Percentiles rank a stretch among this genome's conserved stretches.
Evolutionary conservation across 2,329 filamentous ascomycete genomes (phyloP).

Genomic region (Scytalidium lignicola): DNA sequence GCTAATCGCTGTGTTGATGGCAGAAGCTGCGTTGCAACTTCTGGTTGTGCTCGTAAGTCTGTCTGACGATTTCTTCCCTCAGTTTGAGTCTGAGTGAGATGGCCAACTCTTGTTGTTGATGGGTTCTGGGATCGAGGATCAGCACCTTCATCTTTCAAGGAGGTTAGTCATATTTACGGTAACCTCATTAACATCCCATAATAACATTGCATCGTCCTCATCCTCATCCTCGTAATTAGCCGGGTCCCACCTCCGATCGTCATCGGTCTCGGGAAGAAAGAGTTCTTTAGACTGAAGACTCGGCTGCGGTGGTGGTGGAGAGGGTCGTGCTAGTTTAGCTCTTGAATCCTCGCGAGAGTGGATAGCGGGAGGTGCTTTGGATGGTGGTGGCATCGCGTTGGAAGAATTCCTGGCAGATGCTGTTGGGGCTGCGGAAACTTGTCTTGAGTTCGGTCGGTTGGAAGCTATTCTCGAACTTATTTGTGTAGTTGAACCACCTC

Average conservation of each 20-base stretch:
- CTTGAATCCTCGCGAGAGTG: slow-evolving; percentile 20
- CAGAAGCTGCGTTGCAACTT: slow-evolving; percentile 34
- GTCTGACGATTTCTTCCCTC: not conserved
- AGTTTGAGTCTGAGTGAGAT: not conserved
- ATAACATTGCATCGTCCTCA: slow-evolving; percentile 61
- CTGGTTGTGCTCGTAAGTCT: not conserved
- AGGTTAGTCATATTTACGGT: slow-evolving; percentile 40
- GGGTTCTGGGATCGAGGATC: not conserved
- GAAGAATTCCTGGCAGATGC: slow-evolving; percentile 18
- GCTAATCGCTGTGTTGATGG: slow-evolving; percentile 53
- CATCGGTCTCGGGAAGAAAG: slow-evolving; percentile 61
- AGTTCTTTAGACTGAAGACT: slow-evolving; percentile 61
- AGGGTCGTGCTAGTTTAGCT: slow-evolving; percentile 38
- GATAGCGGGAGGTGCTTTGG: slow-evolving; percentile 14
- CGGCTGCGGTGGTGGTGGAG: slow-evolving; percentile 48
- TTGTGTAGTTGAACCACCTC: slow-evolving; percentile 20
- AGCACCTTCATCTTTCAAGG: not conserved
- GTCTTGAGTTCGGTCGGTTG: slow-evolving; percentile 22
- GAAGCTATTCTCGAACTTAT: slow-evolving; percentile 18
- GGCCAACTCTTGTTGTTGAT: not conserved
- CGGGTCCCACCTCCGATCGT: slow-evolving; percentile 69
- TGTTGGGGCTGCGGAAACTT: slow-evolving; percentile 20
- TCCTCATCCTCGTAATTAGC: slow-evolving; percentile 55
- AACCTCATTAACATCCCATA: slow-evolving; percentile 68
- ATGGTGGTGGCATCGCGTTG: slow-evolving; percentile 24